Base-by-base conservation (phyloP, 169 alveolate species). In the Eimeria sp. region DNA sequence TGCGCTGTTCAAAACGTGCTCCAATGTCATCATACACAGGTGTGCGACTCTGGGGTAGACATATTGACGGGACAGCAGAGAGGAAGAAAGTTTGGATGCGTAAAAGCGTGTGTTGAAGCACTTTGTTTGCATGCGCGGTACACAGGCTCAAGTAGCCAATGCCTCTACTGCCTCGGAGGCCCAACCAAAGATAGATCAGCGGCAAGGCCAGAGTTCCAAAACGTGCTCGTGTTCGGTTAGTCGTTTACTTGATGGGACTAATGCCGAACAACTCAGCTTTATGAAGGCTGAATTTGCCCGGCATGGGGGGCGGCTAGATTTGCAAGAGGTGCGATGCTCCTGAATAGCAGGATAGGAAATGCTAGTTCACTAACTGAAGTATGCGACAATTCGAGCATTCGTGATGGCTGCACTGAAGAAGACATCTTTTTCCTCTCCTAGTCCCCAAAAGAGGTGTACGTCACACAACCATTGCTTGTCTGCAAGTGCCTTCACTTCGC, bases 201-300 rank as follows among this genome's bases (percentile, higher is more conserved):
- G 61, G 25, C 80, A 43, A 40, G 20, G 34, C 57, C 76, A 54
- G 22, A 86, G 80, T 80, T 30, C 92, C 58, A 40, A 86, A 61
- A 58, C 92, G 4, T 57, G 58, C 45, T 61, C 92, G 10, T 86
- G 92, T 61, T 86, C 92, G 30, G 78, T 86, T 57, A 61, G 92
- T 61, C 75, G 92, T 40, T 40, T 86, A 61, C 92, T 86, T 30
- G 67, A 61, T 7, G 78, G 92, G 82, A 86, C 80, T 7, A 86
- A 61, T 40, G 92, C 92, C 58, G 82, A 86, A 34, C 92, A 86
- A 34, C 78, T 86, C 18, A 61, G 49, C 47, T 2, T 86, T 16
- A 86, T 86, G 92, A 54, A 61, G 92, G 57, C 92, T 30, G 92
- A 86, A 40, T 86, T 86, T 27, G 92, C 92, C 30, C 75, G 78